phyloP scores from a whole-genome alignment of 148 eudicot species.

The Rhododendron mucronatum region DNA sequence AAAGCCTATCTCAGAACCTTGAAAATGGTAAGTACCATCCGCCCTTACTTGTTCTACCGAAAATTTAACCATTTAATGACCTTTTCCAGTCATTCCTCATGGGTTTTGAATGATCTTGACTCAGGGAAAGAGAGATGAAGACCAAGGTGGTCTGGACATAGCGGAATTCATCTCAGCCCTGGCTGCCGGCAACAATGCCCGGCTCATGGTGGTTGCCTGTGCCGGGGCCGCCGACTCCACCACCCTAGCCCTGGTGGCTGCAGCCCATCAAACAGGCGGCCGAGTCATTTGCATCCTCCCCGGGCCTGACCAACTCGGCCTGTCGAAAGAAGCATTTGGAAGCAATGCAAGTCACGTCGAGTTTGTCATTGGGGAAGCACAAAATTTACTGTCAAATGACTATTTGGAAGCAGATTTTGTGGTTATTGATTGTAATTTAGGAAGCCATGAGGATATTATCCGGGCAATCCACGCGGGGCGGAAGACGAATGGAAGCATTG shows the following conservation, averaged over 20 bases:
- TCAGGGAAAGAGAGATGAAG: slow-evolving; percentile 55
- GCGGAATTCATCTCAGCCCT: slow-evolving; percentile 83
- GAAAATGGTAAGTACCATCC: not conserved
- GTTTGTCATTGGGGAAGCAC: slow-evolving; percentile 54
- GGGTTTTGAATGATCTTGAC: not conserved
- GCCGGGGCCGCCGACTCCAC: slow-evolving; percentile 32
- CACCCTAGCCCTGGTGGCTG: slow-evolving; percentile 58
- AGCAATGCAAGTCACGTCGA: slow-evolving; percentile 28
- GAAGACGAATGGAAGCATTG: slow-evolving; percentile 23
- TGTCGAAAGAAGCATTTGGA: slow-evolving; percentile 27
- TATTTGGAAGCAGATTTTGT: slow-evolving; percentile 58
- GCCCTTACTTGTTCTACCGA: not conserved
- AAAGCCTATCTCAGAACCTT: not conserved
- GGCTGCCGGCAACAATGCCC: slow-evolving; percentile 76
- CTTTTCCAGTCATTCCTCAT: not conserved
- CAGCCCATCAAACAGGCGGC: slow-evolving; percentile 71
- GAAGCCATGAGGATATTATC: slow-evolving; percentile 17
- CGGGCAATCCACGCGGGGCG: slow-evolving; percentile 9
- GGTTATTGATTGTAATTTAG: slow-evolving; percentile 50
- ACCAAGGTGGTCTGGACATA: slow-evolving; percentile 55
- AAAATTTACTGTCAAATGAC: slow-evolving; percentile 24
- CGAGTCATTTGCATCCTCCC: slow-evolving; percentile 55
- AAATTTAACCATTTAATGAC: not conserved
- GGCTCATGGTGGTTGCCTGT: slow-evolving; percentile 56
- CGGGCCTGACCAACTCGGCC: slow-evolving; percentile 11